Evolutionary conservation across 2,329 filamentous ascomycete species (phyloP), one percentile per base, ranked within the genome.

Genomic region (Sclerotinia borealis): DNA sequence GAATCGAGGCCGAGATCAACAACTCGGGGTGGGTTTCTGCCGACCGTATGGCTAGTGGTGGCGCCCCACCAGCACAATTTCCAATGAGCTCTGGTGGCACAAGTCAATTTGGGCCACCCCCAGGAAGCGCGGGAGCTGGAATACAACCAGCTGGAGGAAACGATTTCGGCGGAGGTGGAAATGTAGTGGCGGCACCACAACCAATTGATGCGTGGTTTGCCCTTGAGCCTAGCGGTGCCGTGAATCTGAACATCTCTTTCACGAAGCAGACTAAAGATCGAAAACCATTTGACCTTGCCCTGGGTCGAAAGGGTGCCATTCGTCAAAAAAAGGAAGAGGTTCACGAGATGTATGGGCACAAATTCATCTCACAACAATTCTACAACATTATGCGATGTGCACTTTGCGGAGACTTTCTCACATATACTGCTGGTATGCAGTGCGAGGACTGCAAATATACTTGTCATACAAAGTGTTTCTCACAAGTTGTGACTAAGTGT

Each of bases 371-470:
- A 73, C 93, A 97, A 76, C 95, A 97, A 76, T 99, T 99, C 78
- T 99, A 98, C 87, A 99, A 98, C 83, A 97, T 99, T 74, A 99
- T 99, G 95, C 93, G 95, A 67, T 99, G 95, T 78, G 95, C 95
- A 17, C 86, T 98, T 41, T 99, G 95, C 75, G 95, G 93, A 65
- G 95, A 99, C 70, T 98, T 99, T 74, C 88, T 99, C 78, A 99
- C 98, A 75, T 98, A 98, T 76, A 96, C 93, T 55, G 91, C 95
- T 27, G 95, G 95, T 66, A 99, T 99, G 93, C 95, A 99, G 79
- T 99, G 95, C 77, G 91, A 96, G 68, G 95, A 99, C 78, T 99
- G 95, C 89, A 98, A 98, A 79, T 98, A 98, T 79, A 98, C 93
- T 45, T 99, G 95, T 78, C 95, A 99, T 77, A 93, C 92, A 72